Evolutionary conservation across 495 filamentous ascomycete genomes (phyloP).

Genomic region (Astrothelium macrocarpum): DNA sequence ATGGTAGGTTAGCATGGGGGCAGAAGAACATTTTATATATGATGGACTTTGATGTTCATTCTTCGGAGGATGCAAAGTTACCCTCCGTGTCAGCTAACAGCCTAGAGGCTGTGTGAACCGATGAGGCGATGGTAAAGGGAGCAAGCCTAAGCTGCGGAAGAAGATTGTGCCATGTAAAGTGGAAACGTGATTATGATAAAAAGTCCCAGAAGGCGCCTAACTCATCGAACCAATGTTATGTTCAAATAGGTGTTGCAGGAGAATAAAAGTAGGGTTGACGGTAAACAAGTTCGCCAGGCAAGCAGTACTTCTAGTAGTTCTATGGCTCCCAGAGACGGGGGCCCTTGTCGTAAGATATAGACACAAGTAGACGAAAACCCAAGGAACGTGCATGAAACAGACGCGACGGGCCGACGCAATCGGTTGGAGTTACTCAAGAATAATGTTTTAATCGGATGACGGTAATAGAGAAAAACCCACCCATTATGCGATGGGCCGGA

Average conservation of each 20-base stretch:
- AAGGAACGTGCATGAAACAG: neutral
- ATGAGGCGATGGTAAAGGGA: neutral
- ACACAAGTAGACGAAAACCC: neutral
- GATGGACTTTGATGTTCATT: neutral
- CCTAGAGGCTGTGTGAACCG: neutral
- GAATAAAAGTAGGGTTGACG: neutral
- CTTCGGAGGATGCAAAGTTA: neutral
- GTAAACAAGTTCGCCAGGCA: neutral
- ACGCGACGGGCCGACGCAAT: neutral
- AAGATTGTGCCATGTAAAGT: neutral
- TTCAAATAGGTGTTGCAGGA: no score
- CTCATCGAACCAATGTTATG: neutral
- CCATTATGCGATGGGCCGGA: neutral
- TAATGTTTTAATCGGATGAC: no score
- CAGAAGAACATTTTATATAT: neutral
- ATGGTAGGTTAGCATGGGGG: neutral
- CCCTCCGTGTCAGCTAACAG: constrained; percentile 3
- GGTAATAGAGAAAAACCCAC: no score
- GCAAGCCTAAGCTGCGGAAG: neutral
- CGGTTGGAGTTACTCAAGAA: neutral
- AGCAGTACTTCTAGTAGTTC: neutral
- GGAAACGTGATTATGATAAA: neutral
- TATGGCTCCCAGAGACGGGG: neutral
- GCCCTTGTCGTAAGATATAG: neutral
- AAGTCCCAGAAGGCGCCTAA: neutral